Base-by-base conservation (phyloP, 441 rosid genomes). In the Theobroma grandiflorum region DNA sequence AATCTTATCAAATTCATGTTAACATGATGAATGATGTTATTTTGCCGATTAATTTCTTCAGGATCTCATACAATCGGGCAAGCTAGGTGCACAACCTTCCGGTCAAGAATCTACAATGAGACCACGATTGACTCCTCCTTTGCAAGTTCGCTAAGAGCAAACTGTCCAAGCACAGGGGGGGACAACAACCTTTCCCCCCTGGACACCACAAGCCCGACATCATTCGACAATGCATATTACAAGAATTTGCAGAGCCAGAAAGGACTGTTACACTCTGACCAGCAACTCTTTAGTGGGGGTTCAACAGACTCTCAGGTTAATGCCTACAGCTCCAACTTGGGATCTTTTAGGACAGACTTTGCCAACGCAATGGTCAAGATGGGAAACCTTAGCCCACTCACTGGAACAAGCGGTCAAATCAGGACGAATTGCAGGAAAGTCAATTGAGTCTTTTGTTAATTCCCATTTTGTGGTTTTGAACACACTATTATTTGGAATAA, bases 31-130 rank as follows among this genome's bases (percentile, higher is more conserved):
- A 68, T 38, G 14, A 68, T 20, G 35, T 45, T 49, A 33, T 15
- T 72, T 72, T 33, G 20, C 8, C 6, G 61, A 50, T 50, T 33
- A 72, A 35, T 72, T 52, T 72, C 16, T 52, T 87, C 20, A 76
- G 87, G 85, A 35, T 63, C 84, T 20, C 87, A 85, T 59, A 80
- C 87, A 0, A 85, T 82, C 10, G 87, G 87, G 3, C 71, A 62
- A 79, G 85, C 85, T 4, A 73, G 82, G 72, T 85, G 87, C 74
- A 35, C 58, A 2, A 16, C 40, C 2, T 85, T 82, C 66, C 70
- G 85, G 4, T 5, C 68, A 31, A 37, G 83, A 45, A 82, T 82
- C 69, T 82, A 82, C 80, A 80, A 80, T 42, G 82, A 74, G 38
- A 73, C 78, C 42, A 64, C 62, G 55, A 85, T 85, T 10, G 71